Base-by-base conservation (phyloP, 345 rosid genomes). In the Psidium friedrichsthalianum region DNA sequence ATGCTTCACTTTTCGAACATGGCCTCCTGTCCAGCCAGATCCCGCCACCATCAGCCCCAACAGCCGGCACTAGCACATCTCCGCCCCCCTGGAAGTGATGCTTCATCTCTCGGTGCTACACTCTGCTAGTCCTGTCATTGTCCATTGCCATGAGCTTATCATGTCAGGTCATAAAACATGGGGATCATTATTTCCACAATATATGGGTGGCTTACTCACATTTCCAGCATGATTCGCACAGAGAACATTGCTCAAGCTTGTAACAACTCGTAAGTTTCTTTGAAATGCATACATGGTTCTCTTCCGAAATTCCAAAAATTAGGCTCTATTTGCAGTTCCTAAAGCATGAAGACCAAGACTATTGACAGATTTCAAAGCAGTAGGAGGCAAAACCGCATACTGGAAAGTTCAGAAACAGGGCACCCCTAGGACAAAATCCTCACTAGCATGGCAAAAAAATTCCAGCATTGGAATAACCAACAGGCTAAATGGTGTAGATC, bases 11-110 rank as follows among this genome's bases (percentile, higher is more conserved):
- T 40, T 40, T 40, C 42, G 5, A 3, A 40, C 42, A 61, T 21
- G 2, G 14, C 74, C 74, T 27, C 29, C 4, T 14, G 32, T 0
- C 74, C 40, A 29, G 18, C 40, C 20, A 0, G 74, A 61, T 27
- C 74, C 16, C 16, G 40, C 20, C 74, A n/a, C 69, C 0, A 0
- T 12, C 69, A n/a, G 32, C 69, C 69, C 6, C 69, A 58, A n/a
- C 18, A 32, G 12, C 69, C 18, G 4, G 36, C 69, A 58, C 32
- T 32, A 58, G 8, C 69, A 2, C 69, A n/a, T 58, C 69, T 0
- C 0, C 18, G 1, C 0, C 69, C 0, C 69, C 69, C 0, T 12
- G 8, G 18, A 58, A 58, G 18, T n/a, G 69, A 58, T n/a, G 69
- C 69, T 58, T 58, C 36, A 29, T 58, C 36, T 58, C 0, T 58